A percentile compares a stretch with the other conserved stretches of the same genome.
Evolutionary conservation across 495 filamentous ascomycete genomes (phyloP).

Genomic region (Glonium stellatum): DNA sequence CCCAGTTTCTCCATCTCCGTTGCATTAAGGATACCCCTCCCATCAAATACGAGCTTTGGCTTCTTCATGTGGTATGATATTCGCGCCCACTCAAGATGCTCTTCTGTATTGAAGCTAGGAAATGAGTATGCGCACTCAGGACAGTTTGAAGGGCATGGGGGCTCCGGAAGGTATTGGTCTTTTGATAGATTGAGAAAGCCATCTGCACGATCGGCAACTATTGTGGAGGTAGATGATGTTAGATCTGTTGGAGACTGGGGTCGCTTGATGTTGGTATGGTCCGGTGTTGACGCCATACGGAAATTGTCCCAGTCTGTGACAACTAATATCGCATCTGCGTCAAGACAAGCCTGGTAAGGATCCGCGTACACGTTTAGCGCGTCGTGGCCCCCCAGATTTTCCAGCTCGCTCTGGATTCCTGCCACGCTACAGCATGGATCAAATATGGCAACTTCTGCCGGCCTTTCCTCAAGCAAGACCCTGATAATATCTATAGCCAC

Average conservation of each 20-base stretch:
- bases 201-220: too few species aligned
- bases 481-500: slow-evolving; percentile 62
- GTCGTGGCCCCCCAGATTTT: not conserved
- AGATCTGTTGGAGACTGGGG: not conserved
- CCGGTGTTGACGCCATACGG: not conserved
- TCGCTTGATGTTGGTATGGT: not conserved
- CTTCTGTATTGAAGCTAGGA: slow-evolving; percentile 9
- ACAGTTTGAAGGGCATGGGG: slow-evolving; percentile 18
- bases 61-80: slow-evolving; percentile 52
- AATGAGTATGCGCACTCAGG: not conserved
- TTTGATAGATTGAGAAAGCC: too few species aligned
- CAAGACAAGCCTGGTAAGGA: not conserved
- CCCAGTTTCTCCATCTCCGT: slow-evolving; percentile 50
- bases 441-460: slow-evolving; percentile 60
- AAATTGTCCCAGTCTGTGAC: not conserved
- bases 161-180: slow-evolving; percentile 23
- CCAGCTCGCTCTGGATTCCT: not conserved
- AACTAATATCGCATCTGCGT: not conserved
- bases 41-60: slow-evolving; percentile 67
- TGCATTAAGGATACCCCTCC: slow-evolving; percentile 55
- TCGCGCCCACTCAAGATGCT: slow-evolving; percentile 47
- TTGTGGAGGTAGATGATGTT: too few species aligned
- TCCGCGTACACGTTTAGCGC: not conserved
- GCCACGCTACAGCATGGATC: slow-evolving; percentile 53
- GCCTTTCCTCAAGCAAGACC: slow-evolving; percentile 53